Percentiles rank a stretch among this genome's conserved stretches.
These are phyloP conservation scores for Trichoderma breve DNA, from an alignment of 2,329 filamentous ascomycete genomes.

Conservation along the genomic window DNA sequence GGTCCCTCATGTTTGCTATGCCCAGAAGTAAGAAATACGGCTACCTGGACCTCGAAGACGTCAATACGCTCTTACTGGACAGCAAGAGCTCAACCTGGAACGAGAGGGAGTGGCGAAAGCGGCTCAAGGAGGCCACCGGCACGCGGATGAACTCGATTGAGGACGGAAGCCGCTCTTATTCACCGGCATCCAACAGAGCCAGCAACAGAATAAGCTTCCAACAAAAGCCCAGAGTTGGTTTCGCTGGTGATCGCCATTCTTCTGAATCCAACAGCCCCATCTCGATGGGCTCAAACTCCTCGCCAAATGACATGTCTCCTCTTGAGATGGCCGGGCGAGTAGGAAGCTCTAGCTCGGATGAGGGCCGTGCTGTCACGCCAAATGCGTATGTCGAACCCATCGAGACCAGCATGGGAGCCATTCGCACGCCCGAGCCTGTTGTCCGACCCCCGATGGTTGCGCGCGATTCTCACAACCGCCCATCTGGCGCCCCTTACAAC, in stretches of 20 bases:
- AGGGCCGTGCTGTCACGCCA: conserved; percentile 43
- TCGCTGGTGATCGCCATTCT: conserved; percentile 56
- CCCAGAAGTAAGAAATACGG: conserved; percentile 84
- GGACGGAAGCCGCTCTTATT: conserved; percentile 46
- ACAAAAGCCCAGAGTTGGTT: conserved; percentile 45
- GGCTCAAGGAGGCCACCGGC: conserved; percentile 83
- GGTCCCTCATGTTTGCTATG: conserved; percentile 98
- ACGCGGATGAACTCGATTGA: conserved; percentile 68
- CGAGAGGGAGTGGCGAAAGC: conserved; percentile 85
- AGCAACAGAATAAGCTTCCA: conserved; percentile 56
- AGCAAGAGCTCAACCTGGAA: conserved; percentile 71
- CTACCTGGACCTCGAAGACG: conserved; percentile 85
- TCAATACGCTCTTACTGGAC: conserved; percentile 71
- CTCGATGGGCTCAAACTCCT: conserved; percentile 33
- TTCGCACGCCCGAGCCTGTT: conserved; percentile 72
- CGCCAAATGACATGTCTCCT: conserved; percentile 37
- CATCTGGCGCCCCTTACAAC: conserved; percentile 65
- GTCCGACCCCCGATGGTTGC: conserved; percentile 74
- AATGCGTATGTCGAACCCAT: conserved; percentile 38
- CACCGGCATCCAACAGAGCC: conserved; percentile 57
- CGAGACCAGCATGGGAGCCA: conserved; percentile 49
- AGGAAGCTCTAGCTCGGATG: conserved; percentile 52
- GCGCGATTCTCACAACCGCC: conserved; percentile 69
- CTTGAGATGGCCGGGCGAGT: conserved; percentile 43
- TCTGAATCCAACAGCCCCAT: conserved; percentile 43